Evolutionary conservation across 2,329 filamentous ascomycete genomes (phyloP), one percentile per base, ranked within the genome.

Genomic region (Sodiomyces alkalinus): DNA sequence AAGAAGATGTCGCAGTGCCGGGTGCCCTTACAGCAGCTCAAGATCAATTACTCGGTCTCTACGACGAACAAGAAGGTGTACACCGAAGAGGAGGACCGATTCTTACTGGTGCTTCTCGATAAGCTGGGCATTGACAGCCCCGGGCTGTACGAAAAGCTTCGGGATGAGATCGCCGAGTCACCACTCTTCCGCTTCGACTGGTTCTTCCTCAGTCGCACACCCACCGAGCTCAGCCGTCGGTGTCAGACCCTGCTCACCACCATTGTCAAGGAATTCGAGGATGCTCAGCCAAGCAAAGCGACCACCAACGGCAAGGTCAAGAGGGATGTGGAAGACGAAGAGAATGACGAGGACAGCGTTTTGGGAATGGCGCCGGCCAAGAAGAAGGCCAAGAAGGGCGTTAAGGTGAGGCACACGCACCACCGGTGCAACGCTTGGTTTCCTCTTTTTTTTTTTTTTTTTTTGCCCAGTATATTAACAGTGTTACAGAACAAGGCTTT

Each of bases 31-130:
- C 90, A 98, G 52, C 90, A 98, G 54, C 74, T 98, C 45, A 93
- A 93, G 63, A 85, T 98, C 60, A 96, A 93, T 58, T 98, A 98
- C 55, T 93, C 86, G 0, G 90, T 98, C 17, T 93, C 85, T 6
- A 98, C 90, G 3, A 98, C 92, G 7, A 98, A 98, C 69, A 98
- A 98, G 62, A 98, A 98, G 60, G 86, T 98, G 1, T 98, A 98
- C 51, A 96, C 86, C 0, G 92, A 98, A 49, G 90, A 98, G 48
- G 90, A 98, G 52, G 90, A 98, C 48, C 74, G 90, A 4, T 98
- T 98, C 56, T 56, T 98, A 29, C 66, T 98, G 19, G 87, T 98
- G 27, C 78, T 94, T 56, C 66, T 98, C 5, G 85, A 98, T 55
- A 81, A 78, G 51, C 80, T 85, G 42, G 90, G 92, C 6, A 75